Percentiles rank a stretch among this genome's conserved stretches.
These are phyloP conservation scores for Melaleuca quinquenervia DNA, from an alignment of 345 rosid genomes.

Conservation along the genomic window DNA sequence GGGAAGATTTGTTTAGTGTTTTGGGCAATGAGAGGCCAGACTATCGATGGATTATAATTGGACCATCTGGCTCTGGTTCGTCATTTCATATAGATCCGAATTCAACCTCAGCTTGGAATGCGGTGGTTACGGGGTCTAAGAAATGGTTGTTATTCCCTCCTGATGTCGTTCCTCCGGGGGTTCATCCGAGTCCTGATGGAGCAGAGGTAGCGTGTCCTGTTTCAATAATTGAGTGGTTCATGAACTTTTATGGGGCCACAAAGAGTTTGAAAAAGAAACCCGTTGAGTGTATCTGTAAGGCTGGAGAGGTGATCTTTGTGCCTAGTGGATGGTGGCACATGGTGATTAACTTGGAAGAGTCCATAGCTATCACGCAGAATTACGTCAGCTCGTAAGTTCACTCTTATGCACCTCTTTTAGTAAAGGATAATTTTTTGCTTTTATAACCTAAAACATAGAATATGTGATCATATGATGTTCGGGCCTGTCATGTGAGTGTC, in stretches of 20 bases:
- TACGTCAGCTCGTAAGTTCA: slow-evolving; percentile 73
- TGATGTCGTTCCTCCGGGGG: slow-evolving; percentile 88
- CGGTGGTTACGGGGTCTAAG: slow-evolving; percentile 83
- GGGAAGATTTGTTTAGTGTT: slow-evolving; percentile 81
- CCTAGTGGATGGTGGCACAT: slow-evolving; percentile 99
- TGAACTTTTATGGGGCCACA: slow-evolving; percentile 88
- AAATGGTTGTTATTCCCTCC: slow-evolving; percentile 98
- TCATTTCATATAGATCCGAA: slow-evolving; percentile 99
- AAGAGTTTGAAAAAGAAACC: slow-evolving; percentile 69
- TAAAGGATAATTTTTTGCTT: background rate
- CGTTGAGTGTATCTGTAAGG: slow-evolving; percentile 82
- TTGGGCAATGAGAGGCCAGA: slow-evolving; percentile 81
- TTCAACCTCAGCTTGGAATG: slow-evolving; percentile 98
- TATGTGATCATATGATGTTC: background rate
- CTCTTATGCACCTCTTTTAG: background rate
- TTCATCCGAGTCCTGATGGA: slow-evolving; percentile 94
- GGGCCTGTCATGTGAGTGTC: background rate
- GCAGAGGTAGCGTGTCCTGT: slow-evolving; percentile 97
- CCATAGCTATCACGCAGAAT: slow-evolving; percentile 91
- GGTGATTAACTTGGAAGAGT: slow-evolving; percentile 90
- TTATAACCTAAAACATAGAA: background rate
- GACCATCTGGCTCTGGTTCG: slow-evolving; percentile 93
- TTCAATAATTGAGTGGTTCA: slow-evolving; percentile 95
- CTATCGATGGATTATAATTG: slow-evolving; percentile 88
- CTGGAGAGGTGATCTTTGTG: slow-evolving; percentile 91